Evolutionary conservation across 352 stramenopile species (phyloP).

Genomic region (Aphanomyces invadans): DNA sequence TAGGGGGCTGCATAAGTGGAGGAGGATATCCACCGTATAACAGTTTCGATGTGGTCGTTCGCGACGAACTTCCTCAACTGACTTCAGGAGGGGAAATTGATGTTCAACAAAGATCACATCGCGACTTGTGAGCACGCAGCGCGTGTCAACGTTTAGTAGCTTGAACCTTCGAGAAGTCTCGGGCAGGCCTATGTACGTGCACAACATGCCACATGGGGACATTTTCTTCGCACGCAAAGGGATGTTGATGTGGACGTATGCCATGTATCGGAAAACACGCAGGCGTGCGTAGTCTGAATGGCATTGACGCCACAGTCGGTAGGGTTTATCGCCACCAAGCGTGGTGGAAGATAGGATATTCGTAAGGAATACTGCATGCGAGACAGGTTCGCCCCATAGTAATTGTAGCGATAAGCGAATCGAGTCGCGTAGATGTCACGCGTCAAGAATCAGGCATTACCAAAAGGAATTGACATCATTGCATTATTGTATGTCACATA

Average conservation of each 20-base stretch:
- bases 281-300: too few species aligned
- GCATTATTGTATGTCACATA: too few species aligned
- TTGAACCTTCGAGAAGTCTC: neutral
- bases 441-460: too few species aligned
- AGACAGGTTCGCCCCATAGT: too few species aligned
- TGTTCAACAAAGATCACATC: neutral
- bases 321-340: too few species aligned
- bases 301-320: too few species aligned
- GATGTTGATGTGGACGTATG: neutral
- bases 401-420: too few species aligned
- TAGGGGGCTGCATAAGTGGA: neutral
- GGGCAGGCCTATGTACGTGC: neutral
- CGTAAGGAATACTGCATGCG: too few species aligned
- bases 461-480: too few species aligned
- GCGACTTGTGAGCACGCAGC: neutral
- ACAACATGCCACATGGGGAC: neutral
- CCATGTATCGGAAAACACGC: neutral
- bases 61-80: neutral
- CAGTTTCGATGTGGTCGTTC: neutral
- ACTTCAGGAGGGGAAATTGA: neutral
- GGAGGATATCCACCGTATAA: neutral
- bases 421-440: too few species aligned
- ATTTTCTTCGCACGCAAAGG: neutral
- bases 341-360: too few species aligned
- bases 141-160: neutral